phyloP scores from a whole-genome alignment of 176 grass and related monocot species.

The Eragrostis nindensis region DNA sequence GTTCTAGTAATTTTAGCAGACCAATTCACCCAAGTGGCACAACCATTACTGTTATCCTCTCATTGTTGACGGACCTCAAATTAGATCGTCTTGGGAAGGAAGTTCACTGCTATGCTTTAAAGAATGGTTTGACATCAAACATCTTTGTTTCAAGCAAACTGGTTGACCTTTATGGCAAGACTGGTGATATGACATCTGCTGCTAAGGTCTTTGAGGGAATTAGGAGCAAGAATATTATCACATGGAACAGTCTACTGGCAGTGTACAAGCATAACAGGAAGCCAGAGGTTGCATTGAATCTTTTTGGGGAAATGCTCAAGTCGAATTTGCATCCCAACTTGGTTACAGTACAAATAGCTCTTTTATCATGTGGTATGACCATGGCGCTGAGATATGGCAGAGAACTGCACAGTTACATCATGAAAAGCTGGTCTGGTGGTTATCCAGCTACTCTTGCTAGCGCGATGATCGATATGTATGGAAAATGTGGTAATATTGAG shows the following conservation, averaged over 20 bases:
- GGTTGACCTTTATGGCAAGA: slow-evolving; percentile 69
- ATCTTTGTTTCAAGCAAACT: slow-evolving; percentile 71
- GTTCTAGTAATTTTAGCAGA: slow-evolving; percentile 22
- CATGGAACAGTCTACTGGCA: slow-evolving; percentile 69
- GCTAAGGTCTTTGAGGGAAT: slow-evolving; percentile 54
- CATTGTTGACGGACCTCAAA: slow-evolving; percentile 57
- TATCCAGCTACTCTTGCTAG: slow-evolving; percentile 52
- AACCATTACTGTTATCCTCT: slow-evolving; percentile 64
- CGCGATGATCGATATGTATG: slow-evolving; percentile 68
- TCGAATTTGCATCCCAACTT: slow-evolving; percentile 52
- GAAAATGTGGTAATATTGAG: slow-evolving; percentile 70
- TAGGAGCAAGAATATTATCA: slow-evolving; percentile 63
- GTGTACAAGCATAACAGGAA: slow-evolving; percentile 59
- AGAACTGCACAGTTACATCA: slow-evolving; percentile 66
- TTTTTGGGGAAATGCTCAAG: slow-evolving; percentile 49
- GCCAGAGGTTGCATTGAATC: slow-evolving; percentile 61
- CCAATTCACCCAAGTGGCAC: slow-evolving; percentile 55
- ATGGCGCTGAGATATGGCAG: slow-evolving; percentile 53
- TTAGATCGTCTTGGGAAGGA: slow-evolving; percentile 59
- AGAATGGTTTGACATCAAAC: slow-evolving; percentile 61
- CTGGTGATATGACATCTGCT: slow-evolving; percentile 51
- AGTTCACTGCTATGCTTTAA: slow-evolving; percentile 65
- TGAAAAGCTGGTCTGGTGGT: slow-evolving; percentile 50
- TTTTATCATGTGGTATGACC: slow-evolving; percentile 60
- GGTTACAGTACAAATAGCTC: slow-evolving; percentile 57